These are phyloP conservation scores for Diddensiella caesifluorescens DNA, from an alignment of 805 yeast genomes.

Conservation along the genomic window DNA sequence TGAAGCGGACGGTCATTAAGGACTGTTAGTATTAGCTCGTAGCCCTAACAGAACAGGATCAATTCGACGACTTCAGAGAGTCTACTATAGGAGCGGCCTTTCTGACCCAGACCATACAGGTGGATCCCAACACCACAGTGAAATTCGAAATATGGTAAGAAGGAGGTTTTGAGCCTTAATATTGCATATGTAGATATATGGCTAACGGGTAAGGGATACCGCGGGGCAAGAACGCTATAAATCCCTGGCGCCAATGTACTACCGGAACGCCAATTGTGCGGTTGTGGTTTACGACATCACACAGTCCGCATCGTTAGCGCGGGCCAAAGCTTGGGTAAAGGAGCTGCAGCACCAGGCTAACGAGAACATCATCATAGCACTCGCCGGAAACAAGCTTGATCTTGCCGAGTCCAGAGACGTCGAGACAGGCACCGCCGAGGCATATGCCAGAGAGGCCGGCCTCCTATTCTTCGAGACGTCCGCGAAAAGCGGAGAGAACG, in stretches of 20 bases:
- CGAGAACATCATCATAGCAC: slow-evolving; percentile 66
- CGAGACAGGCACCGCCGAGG: slow-evolving; percentile 36
- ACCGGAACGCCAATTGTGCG: slow-evolving; percentile 76
- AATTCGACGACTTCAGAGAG: slow-evolving; percentile 73
- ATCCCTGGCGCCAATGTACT: slow-evolving; percentile 78
- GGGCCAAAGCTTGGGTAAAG: slow-evolving; percentile 87
- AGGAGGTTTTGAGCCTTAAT: neutral
- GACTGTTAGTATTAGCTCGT: too few relatives aligned
- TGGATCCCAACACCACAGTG: slow-evolving; percentile 40
- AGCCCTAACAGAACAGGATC: slow-evolving; percentile 25
- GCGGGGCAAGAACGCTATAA: slow-evolving; percentile 93
- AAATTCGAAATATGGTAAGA: slow-evolving; percentile 45
- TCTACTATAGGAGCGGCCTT: slow-evolving; percentile 99
- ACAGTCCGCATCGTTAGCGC: slow-evolving; percentile 55
- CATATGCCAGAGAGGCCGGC: slow-evolving; percentile 52
- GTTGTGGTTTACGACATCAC: slow-evolving; percentile 83
- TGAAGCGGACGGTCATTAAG: neutral
- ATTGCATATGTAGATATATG: neutral
- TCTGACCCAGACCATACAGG: slow-evolving; percentile 67
- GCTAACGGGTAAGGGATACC: slow-evolving; percentile 59
- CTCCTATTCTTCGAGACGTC: slow-evolving; percentile 68
- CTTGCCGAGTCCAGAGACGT: slow-evolving; percentile 45
- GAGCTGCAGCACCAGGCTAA: slow-evolving; percentile 83
- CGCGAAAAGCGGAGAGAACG: slow-evolving; percentile 66
- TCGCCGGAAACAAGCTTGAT: slow-evolving; percentile 86